Percentiles rank a stretch among this genome's conserved stretches.
These are phyloP conservation scores for Arxiozyma slooffiae DNA, from an alignment of 1,139 yeast species.

Conservation along the genomic window DNA sequence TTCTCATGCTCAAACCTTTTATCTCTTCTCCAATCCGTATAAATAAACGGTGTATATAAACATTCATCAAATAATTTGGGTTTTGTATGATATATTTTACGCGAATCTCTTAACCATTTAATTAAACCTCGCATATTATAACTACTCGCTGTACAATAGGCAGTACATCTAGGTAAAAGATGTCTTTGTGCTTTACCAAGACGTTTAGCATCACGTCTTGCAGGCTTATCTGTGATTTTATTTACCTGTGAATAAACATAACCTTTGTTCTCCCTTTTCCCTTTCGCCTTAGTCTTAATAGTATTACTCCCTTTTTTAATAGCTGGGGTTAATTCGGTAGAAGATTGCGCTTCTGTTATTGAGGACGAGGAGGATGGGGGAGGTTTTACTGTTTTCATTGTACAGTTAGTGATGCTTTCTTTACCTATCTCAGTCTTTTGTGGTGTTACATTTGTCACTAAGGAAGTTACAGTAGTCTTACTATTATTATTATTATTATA, in stretches of 20 bases:
- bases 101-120: slow-evolving; percentile 76
- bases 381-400: neutral
- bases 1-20: slow-evolving; percentile 37
- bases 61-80: slow-evolving; percentile 93
- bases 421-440: neutral
- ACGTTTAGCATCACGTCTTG: slow-evolving; percentile 88
- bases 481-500: no score
- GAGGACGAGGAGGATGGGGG: neutral
- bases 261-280: slow-evolving; percentile 32
- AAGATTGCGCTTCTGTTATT: neutral
- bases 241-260: slow-evolving; percentile 70
- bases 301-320: neutral
- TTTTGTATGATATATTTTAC: slow-evolving; percentile 60
- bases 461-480: neutral
- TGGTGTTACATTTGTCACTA: neutral
- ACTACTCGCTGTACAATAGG: slow-evolving; percentile 90
- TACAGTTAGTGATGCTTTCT: neutral
- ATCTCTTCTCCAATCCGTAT: slow-evolving; percentile 64
- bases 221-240: slow-evolving; percentile 80
- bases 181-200: slow-evolving; percentile 85
- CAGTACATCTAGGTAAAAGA: slow-evolving; percentile 79
- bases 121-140: slow-evolving; percentile 79
- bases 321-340: neutral
- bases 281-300: neutral
- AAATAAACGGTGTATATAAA: slow-evolving; percentile 78